These are phyloP conservation scores for Elongisporangium prolatum DNA, from an alignment of 352 stramenopile species.

Conservation along the genomic window DNA sequence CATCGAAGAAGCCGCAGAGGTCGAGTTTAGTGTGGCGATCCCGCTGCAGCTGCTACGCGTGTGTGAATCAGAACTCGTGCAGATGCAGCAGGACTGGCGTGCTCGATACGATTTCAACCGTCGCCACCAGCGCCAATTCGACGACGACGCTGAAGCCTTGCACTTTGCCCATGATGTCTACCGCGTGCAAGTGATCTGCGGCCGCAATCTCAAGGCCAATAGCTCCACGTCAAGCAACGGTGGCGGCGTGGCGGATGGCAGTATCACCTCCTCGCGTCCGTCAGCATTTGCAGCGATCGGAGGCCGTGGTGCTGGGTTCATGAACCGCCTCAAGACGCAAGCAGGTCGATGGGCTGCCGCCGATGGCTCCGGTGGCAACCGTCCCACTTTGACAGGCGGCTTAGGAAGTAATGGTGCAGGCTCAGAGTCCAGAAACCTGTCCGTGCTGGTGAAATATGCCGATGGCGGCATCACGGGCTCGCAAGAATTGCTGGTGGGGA, in stretches of 20 bases:
- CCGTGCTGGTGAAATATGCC: constrained; percentile 70
- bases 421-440: constrained; percentile 31
- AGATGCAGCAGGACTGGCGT: constrained; percentile 74
- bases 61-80: constrained; percentile 61
- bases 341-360: constrained; percentile 47
- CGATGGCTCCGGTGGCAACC: constrained; percentile 14
- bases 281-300: constrained; percentile 52
- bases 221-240: constrained; percentile 2
- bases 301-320: constrained; percentile 37
- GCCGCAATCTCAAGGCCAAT: constrained; percentile 32
- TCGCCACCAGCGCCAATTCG: constrained; percentile 74
- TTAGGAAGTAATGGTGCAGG: constrained; percentile 8
- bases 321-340: constrained; percentile 66
- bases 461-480: constrained; percentile 35
- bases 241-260: constrained; percentile 1
- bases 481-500: constrained; percentile 59
- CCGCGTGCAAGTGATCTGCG: constrained; percentile 65
- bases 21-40: constrained; percentile 78
- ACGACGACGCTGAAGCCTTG: constrained; percentile 74
- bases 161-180: constrained; percentile 76
- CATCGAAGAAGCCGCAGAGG: constrained; percentile 73
- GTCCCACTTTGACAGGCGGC: constrained; percentile 2
- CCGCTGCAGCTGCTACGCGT: constrained; percentile 71
- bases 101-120: constrained; percentile 76
- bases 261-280: constrained; percentile 16